These are phyloP conservation scores for Yamadazyma triangularis DNA, from an alignment of 1,139 yeast genomes.

Conservation along the genomic window DNA sequence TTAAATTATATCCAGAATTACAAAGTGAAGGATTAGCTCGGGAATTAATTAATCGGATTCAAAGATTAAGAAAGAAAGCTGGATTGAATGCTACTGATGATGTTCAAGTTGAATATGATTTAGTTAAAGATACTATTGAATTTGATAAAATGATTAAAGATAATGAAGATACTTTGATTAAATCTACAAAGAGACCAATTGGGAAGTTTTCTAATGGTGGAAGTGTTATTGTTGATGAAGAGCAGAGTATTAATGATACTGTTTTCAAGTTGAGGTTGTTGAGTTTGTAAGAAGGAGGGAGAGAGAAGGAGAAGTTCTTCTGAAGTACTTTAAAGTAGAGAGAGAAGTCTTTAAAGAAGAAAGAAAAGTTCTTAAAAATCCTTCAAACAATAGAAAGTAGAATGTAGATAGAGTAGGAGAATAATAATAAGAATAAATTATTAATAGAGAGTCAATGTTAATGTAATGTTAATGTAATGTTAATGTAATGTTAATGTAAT, in stretches of 20 bases:
- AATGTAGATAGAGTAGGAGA: too few relatives aligned
- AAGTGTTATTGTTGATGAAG: constrained; percentile 78
- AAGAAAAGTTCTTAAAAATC: too few relatives aligned
- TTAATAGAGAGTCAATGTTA: too few relatives aligned
- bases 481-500: too few relatives aligned
- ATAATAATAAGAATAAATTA: too few relatives aligned
- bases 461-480: too few relatives aligned
- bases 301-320: too few relatives aligned
- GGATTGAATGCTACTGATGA: constrained; percentile 95
- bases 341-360: too few relatives aligned
- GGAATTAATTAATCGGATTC: constrained; percentile 94
- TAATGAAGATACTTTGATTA: constrained; percentile 66
- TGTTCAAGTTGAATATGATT: constrained; percentile 75
- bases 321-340: too few relatives aligned
- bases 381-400: too few relatives aligned
- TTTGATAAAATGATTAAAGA: constrained; percentile 59
- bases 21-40: constrained; percentile 94
- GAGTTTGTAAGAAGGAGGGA: too few relatives aligned
- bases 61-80: constrained; percentile 94
- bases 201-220: constrained; percentile 33
- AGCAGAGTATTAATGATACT: constrained; percentile 84
- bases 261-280: constrained; percentile 76
- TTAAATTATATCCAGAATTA: constrained; percentile 80
- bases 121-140: constrained; percentile 66
- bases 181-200: constrained; percentile 69